Evolutionary conservation across 2,329 filamentous ascomycete genomes (phyloP).

Genomic region (Tolypocladium inflatum): DNA sequence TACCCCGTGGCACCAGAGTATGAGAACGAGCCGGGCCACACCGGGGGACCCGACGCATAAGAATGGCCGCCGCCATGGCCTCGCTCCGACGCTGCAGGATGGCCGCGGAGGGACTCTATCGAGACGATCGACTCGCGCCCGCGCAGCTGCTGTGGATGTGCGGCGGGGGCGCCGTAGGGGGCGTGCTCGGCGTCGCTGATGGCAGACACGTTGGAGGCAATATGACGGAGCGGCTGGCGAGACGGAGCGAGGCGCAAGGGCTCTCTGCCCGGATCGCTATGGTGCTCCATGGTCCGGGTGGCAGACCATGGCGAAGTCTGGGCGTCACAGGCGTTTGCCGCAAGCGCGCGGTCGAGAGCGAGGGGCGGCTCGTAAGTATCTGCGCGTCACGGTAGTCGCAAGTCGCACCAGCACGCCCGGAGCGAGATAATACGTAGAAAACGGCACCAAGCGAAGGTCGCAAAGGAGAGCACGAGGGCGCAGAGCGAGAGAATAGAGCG

Average conservation of each 20-base stretch:
- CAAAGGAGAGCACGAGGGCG: background rate
- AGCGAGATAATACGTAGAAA: background rate
- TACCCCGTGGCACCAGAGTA: conserved; percentile 16
- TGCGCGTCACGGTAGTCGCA: background rate
- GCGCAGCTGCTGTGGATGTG: conserved; percentile 14
- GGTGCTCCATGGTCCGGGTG: conserved; percentile 17
- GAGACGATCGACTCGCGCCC: conserved; percentile 13
- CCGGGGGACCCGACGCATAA: conserved; percentile 10
- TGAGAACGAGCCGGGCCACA: conserved; percentile 17
- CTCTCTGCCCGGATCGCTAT: conserved; percentile 19
- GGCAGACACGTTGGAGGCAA: conserved; percentile 24
- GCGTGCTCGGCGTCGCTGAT: conserved; percentile 16
- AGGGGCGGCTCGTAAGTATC: background rate
- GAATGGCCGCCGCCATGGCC: conserved; percentile 8
- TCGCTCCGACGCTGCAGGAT: conserved; percentile 7
- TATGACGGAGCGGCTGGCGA: conserved; percentile 16
- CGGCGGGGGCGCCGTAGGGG: conserved; percentile 14
- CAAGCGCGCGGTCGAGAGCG: background rate
- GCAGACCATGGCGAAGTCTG: conserved; percentile 11
- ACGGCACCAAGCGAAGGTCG: background rate
- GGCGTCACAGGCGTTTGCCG: background rate
- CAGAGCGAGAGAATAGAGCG: background rate
- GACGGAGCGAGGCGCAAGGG: conserved; percentile 9
- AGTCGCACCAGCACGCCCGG: background rate
- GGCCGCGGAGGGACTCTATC: conserved; percentile 3